Conservation (phyloP, 257 asterid species). For the Solanum acaule region DNA sequence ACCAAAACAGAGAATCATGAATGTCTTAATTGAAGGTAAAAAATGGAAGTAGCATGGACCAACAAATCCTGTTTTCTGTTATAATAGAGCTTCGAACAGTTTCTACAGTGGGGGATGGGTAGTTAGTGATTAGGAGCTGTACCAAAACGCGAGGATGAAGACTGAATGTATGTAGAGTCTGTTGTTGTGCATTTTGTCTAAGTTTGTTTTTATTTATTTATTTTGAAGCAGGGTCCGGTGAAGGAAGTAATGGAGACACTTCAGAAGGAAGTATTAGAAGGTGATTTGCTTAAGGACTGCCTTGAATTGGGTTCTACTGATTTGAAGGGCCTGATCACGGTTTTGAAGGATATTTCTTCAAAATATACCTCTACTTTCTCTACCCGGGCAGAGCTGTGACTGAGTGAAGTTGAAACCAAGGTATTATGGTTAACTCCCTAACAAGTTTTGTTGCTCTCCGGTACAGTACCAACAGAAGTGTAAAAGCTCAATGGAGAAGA, state of each 20-base stretch:
- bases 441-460: neutral
- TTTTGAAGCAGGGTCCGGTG: conserved; percentile 54
- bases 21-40: neutral
- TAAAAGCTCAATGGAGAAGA: neutral
- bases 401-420: neutral
- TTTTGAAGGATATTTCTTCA: conserved; percentile 45
- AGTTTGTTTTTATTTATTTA: neutral
- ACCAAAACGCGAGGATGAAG: neutral
- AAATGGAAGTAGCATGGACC: neutral
- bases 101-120: neutral
- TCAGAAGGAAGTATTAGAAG: conserved; percentile 57
- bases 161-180: neutral
- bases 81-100: neutral
- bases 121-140: neutral
- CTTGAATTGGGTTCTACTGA: conserved; percentile 60
- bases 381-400: conserved; percentile 39
- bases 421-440: neutral
- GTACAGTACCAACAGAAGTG: neutral
- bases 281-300: conserved; percentile 67
- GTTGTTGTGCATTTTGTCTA: neutral
- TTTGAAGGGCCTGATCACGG: conserved; percentile 41
- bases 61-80: neutral
- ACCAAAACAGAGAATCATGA: neutral
- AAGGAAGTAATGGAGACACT: conserved; percentile 39
- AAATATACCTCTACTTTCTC: conserved; percentile 34